Percentiles rank a stretch among this genome's conserved stretches.
These are phyloP conservation scores for Hanseniaspora pseudoguilliermondii DNA, from an alignment of 805 yeast species.

Conservation along the genomic window DNA sequence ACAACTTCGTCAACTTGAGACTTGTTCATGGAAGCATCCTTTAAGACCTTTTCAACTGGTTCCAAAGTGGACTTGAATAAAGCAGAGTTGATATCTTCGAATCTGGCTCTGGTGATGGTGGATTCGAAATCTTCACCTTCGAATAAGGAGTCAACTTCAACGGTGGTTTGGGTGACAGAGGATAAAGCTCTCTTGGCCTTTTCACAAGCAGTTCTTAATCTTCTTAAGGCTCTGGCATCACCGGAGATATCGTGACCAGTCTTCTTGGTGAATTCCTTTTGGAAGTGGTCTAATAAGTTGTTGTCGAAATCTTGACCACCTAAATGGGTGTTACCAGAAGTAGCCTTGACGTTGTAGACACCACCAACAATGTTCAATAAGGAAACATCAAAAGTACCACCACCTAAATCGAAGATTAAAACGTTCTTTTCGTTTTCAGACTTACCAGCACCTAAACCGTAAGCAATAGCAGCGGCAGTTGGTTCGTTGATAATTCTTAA, in stretches of 20 bases:
- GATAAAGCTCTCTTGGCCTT: constrained; percentile 98
- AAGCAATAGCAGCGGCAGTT: constrained; percentile 97
- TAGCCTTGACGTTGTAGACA: constrained; percentile 91
- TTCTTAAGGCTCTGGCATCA: constrained; percentile 92
- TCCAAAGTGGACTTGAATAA: constrained; percentile 85
- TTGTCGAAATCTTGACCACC: constrained; percentile 99
- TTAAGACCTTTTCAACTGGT: constrained; percentile 90
- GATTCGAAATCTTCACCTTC: constrained; percentile 94
- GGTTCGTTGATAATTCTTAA: constrained; percentile 69
- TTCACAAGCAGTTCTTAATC: constrained; percentile 98
- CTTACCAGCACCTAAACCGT: constrained; percentile 90
- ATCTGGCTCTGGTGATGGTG: constrained; percentile 92
- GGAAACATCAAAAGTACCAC: constrained; percentile 98
- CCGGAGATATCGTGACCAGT: constrained; percentile 77
- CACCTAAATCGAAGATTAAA: constrained; percentile 91
- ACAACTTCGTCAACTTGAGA: constrained; percentile 85
- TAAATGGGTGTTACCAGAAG: constrained; percentile 98
- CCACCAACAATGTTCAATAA: constrained; percentile 88
- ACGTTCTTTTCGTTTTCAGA: constrained; percentile 75
- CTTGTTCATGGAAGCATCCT: constrained; percentile 80
- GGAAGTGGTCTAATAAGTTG: constrained; percentile 86
- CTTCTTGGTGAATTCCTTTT: constrained; percentile 90
- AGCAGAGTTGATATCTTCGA: constrained; percentile 89
- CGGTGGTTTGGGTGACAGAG: constrained; percentile 88
- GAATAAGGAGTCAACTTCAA: constrained; percentile 89